Conservation (phyloP, 768 basidiomycete genomes). For the Melanogaster broomeanus region DNA sequence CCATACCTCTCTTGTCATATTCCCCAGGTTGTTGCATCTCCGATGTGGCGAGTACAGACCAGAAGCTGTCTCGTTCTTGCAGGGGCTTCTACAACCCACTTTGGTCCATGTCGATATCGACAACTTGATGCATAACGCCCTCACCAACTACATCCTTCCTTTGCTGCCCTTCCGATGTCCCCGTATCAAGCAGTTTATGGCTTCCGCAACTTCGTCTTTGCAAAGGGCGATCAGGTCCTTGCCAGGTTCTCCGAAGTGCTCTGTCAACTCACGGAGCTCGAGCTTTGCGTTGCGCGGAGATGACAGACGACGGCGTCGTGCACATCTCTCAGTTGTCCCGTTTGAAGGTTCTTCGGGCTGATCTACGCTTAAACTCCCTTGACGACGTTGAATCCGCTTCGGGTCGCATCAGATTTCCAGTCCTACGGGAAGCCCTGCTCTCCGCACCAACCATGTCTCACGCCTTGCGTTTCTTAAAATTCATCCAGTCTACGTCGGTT, state of each 20-base stretch:
- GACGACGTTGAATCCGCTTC: slow-evolving; percentile 18
- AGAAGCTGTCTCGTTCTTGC: slow-evolving; percentile 24
- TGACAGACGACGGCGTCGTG: slow-evolving; percentile 23
- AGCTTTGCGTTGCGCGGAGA: slow-evolving; percentile 26
- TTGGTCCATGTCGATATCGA: slow-evolving; percentile 30
- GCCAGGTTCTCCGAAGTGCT: slow-evolving; percentile 25
- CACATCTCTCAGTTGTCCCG: slow-evolving; percentile 23
- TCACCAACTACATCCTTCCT: slow-evolving; percentile 18
- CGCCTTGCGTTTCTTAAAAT: slow-evolving; percentile 25
- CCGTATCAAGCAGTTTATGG: slow-evolving; percentile 28
- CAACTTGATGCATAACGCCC: slow-evolving; percentile 27
- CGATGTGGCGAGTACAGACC: slow-evolving; percentile 27
- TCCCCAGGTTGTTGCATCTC: slow-evolving; percentile 29
- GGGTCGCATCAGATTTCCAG: slow-evolving; percentile 16
- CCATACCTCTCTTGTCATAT: slow-evolving; percentile 19
- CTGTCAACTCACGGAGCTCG: slow-evolving; percentile 21
- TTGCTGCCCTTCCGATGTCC: slow-evolving; percentile 22
- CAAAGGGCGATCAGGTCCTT: slow-evolving; percentile 24
- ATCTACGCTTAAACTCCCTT: slow-evolving; percentile 24
- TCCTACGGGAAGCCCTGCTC: slow-evolving; percentile 22
- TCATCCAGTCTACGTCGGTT: slow-evolving; percentile 26
- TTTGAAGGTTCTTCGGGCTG: slow-evolving; percentile 25
- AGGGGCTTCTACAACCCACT: slow-evolving; percentile 25
- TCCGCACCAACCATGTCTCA: slow-evolving; percentile 24
- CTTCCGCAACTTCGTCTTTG: slow-evolving; percentile 28